A percentile compares a stretch with the other conserved stretches of the same genome.
phyloP scores from a whole-genome alignment of 495 filamentous ascomycete genomes.

The Chaetomium tenue region DNA sequence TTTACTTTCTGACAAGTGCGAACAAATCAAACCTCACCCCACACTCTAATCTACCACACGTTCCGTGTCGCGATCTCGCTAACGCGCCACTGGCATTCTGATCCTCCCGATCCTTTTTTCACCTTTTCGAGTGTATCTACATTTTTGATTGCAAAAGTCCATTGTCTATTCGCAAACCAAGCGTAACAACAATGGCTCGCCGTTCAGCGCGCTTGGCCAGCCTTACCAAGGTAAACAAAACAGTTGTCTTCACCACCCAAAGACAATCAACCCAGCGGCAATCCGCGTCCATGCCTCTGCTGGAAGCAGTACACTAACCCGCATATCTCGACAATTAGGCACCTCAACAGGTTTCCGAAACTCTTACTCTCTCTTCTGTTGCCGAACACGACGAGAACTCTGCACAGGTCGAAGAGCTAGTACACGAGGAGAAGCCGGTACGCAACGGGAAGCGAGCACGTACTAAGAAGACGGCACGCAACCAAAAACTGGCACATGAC shows the following conservation, averaged over 20 bases:
- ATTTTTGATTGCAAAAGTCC: not conserved
- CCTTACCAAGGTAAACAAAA: constrained; percentile 41
- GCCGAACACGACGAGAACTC: constrained; percentile 42
- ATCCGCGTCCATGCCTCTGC: constrained; percentile 13
- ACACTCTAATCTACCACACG: constrained; percentile 15
- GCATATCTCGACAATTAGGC: constrained; percentile 17
- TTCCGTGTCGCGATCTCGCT: constrained; percentile 26
- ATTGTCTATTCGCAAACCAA: not conserved
- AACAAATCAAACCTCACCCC: constrained; percentile 35
- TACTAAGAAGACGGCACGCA: no score
- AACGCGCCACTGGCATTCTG: constrained; percentile 30
- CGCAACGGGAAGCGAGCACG: constrained; percentile 32
- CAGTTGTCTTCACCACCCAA: constrained; percentile 3
- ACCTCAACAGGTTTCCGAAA: constrained; percentile 20
- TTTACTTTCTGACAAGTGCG: constrained; percentile 31
- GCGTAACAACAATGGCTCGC: constrained; percentile 39
- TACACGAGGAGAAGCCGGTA: constrained; percentile 31
- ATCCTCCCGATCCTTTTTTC: constrained; percentile 21
- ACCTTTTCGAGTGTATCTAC: not conserved
- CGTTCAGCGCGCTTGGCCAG: constrained; percentile 53
- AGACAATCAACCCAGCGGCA: not conserved
- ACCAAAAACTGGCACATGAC: no score
- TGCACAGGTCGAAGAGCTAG: constrained; percentile 10
- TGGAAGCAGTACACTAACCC: constrained; percentile 16
- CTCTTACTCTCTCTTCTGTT: constrained; percentile 44